phyloP scores from a whole-genome alignment of 345 rosid species.

The Laguncularia racemosa region DNA sequence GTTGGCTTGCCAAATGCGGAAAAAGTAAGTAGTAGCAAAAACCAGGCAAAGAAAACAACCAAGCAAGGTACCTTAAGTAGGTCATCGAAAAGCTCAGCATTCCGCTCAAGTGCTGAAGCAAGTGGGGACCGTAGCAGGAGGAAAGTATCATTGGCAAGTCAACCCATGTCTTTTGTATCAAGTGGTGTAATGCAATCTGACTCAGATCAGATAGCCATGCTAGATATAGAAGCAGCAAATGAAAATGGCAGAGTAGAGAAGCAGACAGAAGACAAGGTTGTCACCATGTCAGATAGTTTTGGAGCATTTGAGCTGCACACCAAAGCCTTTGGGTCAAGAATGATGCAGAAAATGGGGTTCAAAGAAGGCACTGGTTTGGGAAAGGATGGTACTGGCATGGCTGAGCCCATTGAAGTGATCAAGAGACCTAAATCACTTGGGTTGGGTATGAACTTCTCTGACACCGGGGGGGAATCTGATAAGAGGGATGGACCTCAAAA shows the following conservation, averaged over 20 bases:
- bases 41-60: constrained; percentile 21
- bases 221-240: constrained; percentile 18
- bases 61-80: constrained; percentile 17
- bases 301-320: constrained; percentile 91
- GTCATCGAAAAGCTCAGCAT: constrained; percentile 19
- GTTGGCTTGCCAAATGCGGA: constrained; percentile 25
- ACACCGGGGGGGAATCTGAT: background rate
- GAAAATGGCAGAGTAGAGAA: constrained; percentile 10
- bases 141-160: constrained; percentile 45
- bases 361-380: constrained; percentile 26
- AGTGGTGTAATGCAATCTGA: constrained; percentile 59
- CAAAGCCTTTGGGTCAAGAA: constrained; percentile 65
- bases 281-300: constrained; percentile 23
- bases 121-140: constrained; percentile 29
- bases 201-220: constrained; percentile 20
- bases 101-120: constrained; percentile 20
- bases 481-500: too few species aligned
- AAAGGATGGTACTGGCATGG: constrained; percentile 30
- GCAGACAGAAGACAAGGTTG: constrained; percentile 18
- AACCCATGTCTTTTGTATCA: constrained; percentile 77
- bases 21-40: constrained; percentile 27
- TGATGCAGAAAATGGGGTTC: constrained; percentile 36
- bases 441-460: constrained; percentile 18
- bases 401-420: constrained; percentile 27
- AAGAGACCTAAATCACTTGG: constrained; percentile 37